Conservation (phyloP, 2,329 filamentous ascomycete genomes). For the Orbilia blumenaviensis region DNA sequence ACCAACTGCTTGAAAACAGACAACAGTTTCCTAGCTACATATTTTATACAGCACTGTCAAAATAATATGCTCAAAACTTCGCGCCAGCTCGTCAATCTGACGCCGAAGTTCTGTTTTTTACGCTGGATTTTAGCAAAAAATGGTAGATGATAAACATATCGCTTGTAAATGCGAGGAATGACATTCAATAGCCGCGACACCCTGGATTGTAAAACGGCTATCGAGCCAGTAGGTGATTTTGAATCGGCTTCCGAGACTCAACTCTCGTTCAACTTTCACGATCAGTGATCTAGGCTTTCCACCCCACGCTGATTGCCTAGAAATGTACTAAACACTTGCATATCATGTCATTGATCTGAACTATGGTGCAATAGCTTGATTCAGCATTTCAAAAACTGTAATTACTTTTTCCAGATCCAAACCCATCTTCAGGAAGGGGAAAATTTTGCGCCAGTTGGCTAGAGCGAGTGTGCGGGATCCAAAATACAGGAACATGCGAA, state of each 20-base stretch:
- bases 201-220: no score
- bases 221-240: no score
- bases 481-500: no score
- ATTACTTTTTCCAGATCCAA: constrained; percentile 5
- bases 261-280: background rate
- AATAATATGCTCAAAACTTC: constrained; percentile 41
- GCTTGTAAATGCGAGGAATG: background rate
- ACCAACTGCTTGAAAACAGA: background rate
- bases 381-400: background rate
- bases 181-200: constrained; percentile 9
- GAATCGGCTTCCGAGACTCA: no score
- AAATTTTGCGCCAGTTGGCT: no score
- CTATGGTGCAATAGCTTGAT: constrained; percentile 30
- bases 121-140: background rate
- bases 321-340: background rate
- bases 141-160: background rate
- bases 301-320: background rate
- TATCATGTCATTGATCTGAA: constrained; percentile 17
- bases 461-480: background rate
- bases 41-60: background rate
- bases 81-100: constrained; percentile 28
- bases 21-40: background rate
- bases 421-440: no score
- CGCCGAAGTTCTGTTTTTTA: background rate
- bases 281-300: background rate